Evolutionary conservation across 164 flowering plant genomes (phyloP), one percentile per base, ranked within the genome.

Genomic region (Cinnamomum micranthum): DNA sequence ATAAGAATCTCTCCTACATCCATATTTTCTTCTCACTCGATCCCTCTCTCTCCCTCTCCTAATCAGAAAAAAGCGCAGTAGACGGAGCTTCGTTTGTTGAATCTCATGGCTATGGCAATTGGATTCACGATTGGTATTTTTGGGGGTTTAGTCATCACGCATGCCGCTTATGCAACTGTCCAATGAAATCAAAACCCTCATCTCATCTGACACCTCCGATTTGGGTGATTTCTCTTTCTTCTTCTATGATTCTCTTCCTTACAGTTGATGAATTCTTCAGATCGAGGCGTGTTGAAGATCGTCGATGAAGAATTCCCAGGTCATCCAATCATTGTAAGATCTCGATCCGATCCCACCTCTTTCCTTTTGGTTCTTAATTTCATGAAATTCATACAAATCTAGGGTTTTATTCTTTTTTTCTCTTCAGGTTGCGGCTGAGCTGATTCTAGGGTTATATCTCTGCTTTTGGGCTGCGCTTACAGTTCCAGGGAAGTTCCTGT

Each of bases 271-370:
- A 27, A 13, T 50, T 23, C 76, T 87, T 77, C 87, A 93, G 99
- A 93, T 85, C 87, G 96, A 79, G 85, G 91, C 20, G 77, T 92
- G 86, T 80, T 93, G 88, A 95, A 95, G 92, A 95, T 93, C 79
- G 83, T 85, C 71, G 97, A 95, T 76, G 97, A 95, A 74, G 93
- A 93, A 78, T 95, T 95, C 72, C 86, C 93, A 0, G 93, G 92
- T 17, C 95, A 0, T 27, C 27, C 98, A 0, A 27, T 91, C 65
- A 86, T 83, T 79, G 99, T 91, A 75, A 81, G 70, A 24, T 63
- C 23, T 15, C 2, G 13, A 50, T 78, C 22, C 73, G 63, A 25
- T 66, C 31, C 33, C 63, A n/a, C 65, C 50, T 23, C 15, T 65
- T 35, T 47, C 17, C 41, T 19, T 22, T 65, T 64, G 33, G 13